Evolutionary conservation across 2,329 filamentous ascomycete genomes (phyloP).

Genomic region (Pseudohalonectria lignicola): DNA sequence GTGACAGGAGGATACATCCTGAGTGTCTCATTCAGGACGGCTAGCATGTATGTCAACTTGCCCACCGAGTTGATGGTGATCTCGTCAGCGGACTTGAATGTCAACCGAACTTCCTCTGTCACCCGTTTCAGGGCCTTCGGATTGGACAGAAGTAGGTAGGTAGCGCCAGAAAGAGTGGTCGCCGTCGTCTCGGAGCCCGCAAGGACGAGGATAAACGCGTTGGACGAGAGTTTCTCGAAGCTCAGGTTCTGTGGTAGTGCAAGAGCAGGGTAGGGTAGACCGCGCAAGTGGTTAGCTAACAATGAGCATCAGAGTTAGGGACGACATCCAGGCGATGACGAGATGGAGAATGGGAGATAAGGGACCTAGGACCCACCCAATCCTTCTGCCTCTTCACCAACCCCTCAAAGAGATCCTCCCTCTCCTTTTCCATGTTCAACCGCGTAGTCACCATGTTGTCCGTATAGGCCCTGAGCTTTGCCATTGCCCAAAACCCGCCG

Average conservation of each 20-base stretch:
- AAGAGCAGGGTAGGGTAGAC: not conserved
- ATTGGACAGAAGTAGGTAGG: conserved; percentile 16
- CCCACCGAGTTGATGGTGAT: conserved; percentile 20
- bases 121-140: conserved; percentile 17
- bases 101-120: conserved; percentile 20
- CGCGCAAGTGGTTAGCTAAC: not conserved
- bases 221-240: not conserved
- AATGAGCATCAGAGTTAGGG: not conserved
- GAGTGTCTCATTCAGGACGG: conserved; percentile 24
- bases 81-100: conserved; percentile 20
- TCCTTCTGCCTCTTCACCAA: not conserved
- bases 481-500: not conserved
- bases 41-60: conserved; percentile 21
- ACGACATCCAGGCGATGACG: not conserved
- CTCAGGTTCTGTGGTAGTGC: not conserved
- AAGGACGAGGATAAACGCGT: conserved; percentile 4
- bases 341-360: no score
- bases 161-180: conserved; percentile 7
- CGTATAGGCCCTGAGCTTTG: not conserved
- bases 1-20: conserved; percentile 21
- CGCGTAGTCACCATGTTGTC: conserved; percentile 1
- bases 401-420: conserved; percentile 1
- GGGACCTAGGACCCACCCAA: not conserved
- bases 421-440: not conserved
- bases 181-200: conserved; percentile 10